Conservation (phyloP, 257 asterid genomes). For the Scutellaria barbata region DNA sequence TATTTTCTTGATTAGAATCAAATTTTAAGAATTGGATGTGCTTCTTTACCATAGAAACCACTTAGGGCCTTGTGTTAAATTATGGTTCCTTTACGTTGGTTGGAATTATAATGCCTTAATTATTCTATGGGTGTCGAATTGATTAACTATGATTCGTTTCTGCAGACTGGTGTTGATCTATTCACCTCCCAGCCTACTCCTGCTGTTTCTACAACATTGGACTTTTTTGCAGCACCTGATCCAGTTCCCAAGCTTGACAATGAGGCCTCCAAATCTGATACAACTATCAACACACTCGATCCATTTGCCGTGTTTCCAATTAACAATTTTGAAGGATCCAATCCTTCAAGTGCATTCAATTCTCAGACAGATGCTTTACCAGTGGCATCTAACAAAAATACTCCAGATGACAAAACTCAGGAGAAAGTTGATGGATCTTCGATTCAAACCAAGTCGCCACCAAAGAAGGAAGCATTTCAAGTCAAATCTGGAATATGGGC, state of each 20-base stretch:
- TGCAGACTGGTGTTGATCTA: conserved; percentile 71
- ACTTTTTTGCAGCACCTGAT: conserved; percentile 65
- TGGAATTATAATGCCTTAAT: not conserved
- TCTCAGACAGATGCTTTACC: conserved; percentile 52
- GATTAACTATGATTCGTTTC: conserved; percentile 8
- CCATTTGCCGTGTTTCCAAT: conserved; percentile 87
- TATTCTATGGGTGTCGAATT: not conserved
- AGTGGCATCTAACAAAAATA: conserved; percentile 35
- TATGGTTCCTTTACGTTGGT: not conserved
- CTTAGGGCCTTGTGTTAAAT: too few species aligned
- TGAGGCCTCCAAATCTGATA: conserved; percentile 50
- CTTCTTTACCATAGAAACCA: too few species aligned
- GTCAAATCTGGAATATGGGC: conserved; percentile 98
- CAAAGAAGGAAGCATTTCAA: conserved; percentile 78
- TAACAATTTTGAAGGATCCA: conserved; percentile 62
- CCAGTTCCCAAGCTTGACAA: conserved; percentile 53
- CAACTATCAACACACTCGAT: conserved; percentile 52
- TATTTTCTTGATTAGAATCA: too few species aligned
- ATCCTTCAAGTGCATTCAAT: conserved; percentile 59
- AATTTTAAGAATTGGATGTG: too few species aligned
- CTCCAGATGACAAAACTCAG: conserved; percentile 40
- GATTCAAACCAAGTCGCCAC: conserved; percentile 41
- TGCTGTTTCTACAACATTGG: conserved; percentile 59
- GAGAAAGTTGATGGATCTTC: conserved; percentile 40
- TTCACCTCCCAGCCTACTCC: conserved; percentile 73